Percentiles rank a stretch among this genome's conserved stretches.
Conservation (phyloP, 257 asterid genomes). For the Solanum clarkiae region DNA sequence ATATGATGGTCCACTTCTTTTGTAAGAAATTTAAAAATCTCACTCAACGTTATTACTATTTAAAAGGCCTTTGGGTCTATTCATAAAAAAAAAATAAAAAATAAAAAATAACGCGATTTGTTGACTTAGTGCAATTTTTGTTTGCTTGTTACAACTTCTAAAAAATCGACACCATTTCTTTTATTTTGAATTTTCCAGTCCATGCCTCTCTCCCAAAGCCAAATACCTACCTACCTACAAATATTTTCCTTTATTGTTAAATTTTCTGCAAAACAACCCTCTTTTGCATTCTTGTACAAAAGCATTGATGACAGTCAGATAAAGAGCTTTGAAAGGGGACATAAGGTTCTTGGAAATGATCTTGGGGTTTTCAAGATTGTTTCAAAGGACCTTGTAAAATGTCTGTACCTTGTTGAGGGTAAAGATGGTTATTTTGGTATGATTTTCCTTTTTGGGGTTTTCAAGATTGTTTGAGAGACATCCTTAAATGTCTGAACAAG, state of each 20-base stretch:
- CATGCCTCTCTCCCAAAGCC: not conserved
- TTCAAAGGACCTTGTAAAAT: slow-evolving; percentile 10
- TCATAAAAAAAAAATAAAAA: not conserved
- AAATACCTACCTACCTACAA: not conserved
- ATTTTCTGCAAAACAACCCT: not conserved
- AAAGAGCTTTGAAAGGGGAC: not conserved
- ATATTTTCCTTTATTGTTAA: not conserved
- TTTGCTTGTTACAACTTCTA: not conserved
- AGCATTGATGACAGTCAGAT: not conserved
- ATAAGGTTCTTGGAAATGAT: not conserved
- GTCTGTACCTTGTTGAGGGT: slow-evolving; percentile 24
- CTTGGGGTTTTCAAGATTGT: slow-evolving; percentile 9
- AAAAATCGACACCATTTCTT: not conserved
- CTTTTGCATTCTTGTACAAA: not conserved
- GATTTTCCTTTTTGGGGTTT: not conserved
- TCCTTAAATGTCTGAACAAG: slow-evolving; percentile 48
- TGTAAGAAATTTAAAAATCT: not conserved
- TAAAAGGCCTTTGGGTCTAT: not conserved
- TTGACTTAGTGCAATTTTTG: not conserved
- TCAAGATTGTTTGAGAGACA: slow-evolving; percentile 5
- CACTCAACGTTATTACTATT: not conserved
- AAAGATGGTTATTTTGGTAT: not conserved
- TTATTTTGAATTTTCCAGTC: not conserved
- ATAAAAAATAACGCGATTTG: not conserved
- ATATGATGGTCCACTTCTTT: not conserved